Percentiles rank a stretch among this genome's conserved stretches.
Conservation (phyloP, 768 basidiomycete genomes). For the Tulasnella sp. region DNA sequence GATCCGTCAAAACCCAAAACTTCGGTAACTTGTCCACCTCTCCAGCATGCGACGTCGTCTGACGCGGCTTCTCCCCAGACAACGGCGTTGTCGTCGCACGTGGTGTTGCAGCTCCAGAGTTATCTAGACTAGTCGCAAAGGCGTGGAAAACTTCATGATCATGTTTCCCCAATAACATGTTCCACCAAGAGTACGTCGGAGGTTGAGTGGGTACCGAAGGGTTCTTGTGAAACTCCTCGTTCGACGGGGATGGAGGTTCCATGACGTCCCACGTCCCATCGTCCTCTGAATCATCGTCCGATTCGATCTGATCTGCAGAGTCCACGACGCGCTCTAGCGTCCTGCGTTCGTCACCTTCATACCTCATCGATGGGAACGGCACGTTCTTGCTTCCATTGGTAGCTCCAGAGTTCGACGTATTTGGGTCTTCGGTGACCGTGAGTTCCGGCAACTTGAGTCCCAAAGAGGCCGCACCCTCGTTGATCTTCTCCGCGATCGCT, state of each 20-base stretch:
- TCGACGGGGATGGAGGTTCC: conserved; percentile 16
- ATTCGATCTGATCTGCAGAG: conserved; percentile 49
- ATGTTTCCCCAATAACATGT: conserved; percentile 65
- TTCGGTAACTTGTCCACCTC: conserved; percentile 42
- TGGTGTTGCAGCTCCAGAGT: not conserved
- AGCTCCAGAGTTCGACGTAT: no score
- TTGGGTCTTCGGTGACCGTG: not conserved
- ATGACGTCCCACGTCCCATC: conserved; percentile 27
- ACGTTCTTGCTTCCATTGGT: not conserved
- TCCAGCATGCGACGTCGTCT: conserved; percentile 23
- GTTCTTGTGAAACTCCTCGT: conserved; percentile 16
- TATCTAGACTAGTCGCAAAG: conserved; percentile 29
- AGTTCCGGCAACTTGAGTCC: not conserved
- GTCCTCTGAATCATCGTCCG: conserved; percentile 60
- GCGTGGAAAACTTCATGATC: conserved; percentile 74
- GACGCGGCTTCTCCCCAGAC: not conserved
- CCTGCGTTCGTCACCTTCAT: conserved; percentile 5
- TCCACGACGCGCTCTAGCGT: conserved; percentile 31
- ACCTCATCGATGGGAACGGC: not conserved
- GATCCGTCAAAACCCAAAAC: conserved; percentile 80
- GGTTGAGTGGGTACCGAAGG: not conserved
- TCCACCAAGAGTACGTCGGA: conserved; percentile 66
- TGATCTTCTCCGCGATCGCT: not conserved
- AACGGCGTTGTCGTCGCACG: conserved; percentile 2
- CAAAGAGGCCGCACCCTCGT: conserved; percentile 2